These are phyloP conservation scores for Tetraselmis striata DNA, from an alignment of 139 green algal species.

Conservation along the genomic window DNA sequence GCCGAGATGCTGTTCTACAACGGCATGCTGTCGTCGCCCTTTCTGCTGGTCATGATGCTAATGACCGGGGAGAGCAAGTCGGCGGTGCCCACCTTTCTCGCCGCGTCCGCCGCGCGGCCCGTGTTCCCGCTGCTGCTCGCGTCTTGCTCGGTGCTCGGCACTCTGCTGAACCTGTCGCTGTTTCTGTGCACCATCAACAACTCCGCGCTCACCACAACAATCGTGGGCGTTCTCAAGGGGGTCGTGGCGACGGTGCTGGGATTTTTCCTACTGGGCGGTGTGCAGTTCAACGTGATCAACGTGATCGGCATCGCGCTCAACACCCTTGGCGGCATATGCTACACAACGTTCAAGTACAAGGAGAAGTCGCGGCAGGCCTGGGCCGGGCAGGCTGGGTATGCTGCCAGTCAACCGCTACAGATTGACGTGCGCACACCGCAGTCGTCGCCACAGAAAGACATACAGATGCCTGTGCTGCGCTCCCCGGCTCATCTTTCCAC, in stretches of 20 bases:
- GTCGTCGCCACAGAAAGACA: too few relatives aligned
- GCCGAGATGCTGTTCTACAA: constrained; percentile 69
- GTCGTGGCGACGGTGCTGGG: constrained; percentile 47
- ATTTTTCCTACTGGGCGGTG: constrained; percentile 59
- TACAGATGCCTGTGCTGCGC: too few relatives aligned
- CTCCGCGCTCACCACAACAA: constrained; percentile 69
- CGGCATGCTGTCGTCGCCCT: constrained; percentile 49
- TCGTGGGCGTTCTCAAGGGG: constrained; percentile 67
- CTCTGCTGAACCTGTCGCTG: constrained; percentile 52
- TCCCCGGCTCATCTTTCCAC: too few relatives aligned
- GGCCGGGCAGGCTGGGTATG: background rate
- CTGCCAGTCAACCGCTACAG: background rate
- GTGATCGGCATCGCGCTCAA: constrained; percentile 52
- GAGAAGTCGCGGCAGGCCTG: background rate
- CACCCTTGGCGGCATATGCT: constrained; percentile 34
- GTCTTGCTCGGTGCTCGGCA: constrained; percentile 17
- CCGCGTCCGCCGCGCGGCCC: background rate
- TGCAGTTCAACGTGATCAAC: constrained; percentile 35
- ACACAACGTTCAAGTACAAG: constrained; percentile 32
- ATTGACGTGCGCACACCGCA: too few relatives aligned
- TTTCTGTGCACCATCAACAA: constrained; percentile 70
- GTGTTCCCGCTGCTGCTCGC: constrained; percentile 10
- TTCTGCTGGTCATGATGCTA: constrained; percentile 35
- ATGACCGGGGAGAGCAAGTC: constrained; percentile 32
- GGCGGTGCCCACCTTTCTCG: background rate